Evolutionary conservation across 169 alveolate genomes (phyloP), one percentile per base, ranked within the genome.

Genomic region (Perkinsus marinus): DNA sequence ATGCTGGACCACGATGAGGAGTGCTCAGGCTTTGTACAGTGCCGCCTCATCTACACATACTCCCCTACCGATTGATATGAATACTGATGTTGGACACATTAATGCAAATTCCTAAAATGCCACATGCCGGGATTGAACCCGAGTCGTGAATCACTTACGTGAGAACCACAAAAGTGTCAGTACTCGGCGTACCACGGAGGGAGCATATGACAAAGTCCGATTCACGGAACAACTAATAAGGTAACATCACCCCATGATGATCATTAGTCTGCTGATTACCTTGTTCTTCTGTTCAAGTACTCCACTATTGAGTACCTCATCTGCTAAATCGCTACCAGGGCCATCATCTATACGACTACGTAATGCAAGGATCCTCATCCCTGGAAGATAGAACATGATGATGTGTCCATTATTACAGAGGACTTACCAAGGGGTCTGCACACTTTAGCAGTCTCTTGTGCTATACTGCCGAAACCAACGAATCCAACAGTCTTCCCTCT

Each of bases 391-490:
- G 6, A 68, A 7, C n/a, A 34, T 79, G 39, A 39, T 39, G 39
- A 89, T 13, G 38, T 39, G 30, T 36, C 10, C 68, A 26, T 13
- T n/a, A 91, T 10, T 43, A 43, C 17, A 10, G 68, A 43, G 17
- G 9, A 43, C 68, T 26, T 57, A 57, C 79, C 79, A 30, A 57
- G 79, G 79, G 79, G 79, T 57, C 68, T 57, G 43, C 93, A 90
- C 39, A 89, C 93, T 39, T 34, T 13, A 0, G 95, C 95, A 0
- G 93, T 93, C 57, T 68, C 92, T 39, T 89, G 92, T 0, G 94
- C 96, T 39, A 94, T 94, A 91, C 93, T 94, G n/a, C 96, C 96
- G 46, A 91, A 94, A 17, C 96, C 96, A 38, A 94, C 39, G 89
- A 94, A 94, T 89, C 96, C 95, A 30, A 92, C 93, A 7, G 95